phyloP scores from a whole-genome alignment of 352 stramenopile species.

The Phytopythium mirpurense region DNA sequence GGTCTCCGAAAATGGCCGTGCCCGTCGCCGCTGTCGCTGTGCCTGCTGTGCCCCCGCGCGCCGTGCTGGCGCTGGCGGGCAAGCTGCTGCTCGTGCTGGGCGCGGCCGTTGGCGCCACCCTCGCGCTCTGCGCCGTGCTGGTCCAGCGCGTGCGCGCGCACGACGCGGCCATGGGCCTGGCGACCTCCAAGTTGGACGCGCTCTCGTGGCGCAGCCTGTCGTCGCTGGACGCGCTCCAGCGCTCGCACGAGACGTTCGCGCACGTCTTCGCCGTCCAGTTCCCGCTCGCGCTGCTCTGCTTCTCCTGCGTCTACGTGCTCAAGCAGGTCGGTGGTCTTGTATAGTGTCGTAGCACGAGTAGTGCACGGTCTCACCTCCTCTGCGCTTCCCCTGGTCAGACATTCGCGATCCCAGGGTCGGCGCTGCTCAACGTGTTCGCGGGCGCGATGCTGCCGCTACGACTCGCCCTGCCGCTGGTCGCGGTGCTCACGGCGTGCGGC shows the following conservation, averaged over 20 bases:
- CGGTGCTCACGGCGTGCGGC: slow-evolving; percentile 54
- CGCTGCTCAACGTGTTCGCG: slow-evolving; percentile 71
- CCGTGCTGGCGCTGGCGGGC: slow-evolving; percentile 3
- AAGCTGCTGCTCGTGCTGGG: slow-evolving; percentile 49
- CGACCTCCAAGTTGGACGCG: slow-evolving; percentile 42
- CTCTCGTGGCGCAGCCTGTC: slow-evolving; percentile 56
- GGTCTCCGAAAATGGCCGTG: too few relatives aligned
- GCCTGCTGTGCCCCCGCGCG: neutral
- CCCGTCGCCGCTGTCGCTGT: too few relatives aligned
- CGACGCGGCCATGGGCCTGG: slow-evolving; percentile 30
- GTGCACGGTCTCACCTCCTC: neutral
- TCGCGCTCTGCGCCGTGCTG: slow-evolving; percentile 34
- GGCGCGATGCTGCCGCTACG: slow-evolving; percentile 55
- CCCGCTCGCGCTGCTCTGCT: slow-evolving; percentile 59
- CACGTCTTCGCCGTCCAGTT: slow-evolving; percentile 60
- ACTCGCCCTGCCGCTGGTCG: slow-evolving; percentile 67
- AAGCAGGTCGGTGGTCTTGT: slow-evolving; percentile 61
- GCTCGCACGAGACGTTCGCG: slow-evolving; percentile 49
- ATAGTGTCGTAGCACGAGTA: too few relatives aligned
- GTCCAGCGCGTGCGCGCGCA: slow-evolving; percentile 41
- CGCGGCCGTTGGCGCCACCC: slow-evolving; percentile 18
- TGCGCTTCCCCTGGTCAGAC: slow-evolving; percentile 11
- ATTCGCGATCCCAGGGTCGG: slow-evolving; percentile 77
- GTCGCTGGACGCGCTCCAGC: slow-evolving; percentile 54
- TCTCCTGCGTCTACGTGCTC: slow-evolving; percentile 68